Percentiles rank a stretch among this genome's conserved stretches.
phyloP scores from a whole-genome alignment of 164 flowering plant genomes.

The Buxus sempervirens region DNA sequence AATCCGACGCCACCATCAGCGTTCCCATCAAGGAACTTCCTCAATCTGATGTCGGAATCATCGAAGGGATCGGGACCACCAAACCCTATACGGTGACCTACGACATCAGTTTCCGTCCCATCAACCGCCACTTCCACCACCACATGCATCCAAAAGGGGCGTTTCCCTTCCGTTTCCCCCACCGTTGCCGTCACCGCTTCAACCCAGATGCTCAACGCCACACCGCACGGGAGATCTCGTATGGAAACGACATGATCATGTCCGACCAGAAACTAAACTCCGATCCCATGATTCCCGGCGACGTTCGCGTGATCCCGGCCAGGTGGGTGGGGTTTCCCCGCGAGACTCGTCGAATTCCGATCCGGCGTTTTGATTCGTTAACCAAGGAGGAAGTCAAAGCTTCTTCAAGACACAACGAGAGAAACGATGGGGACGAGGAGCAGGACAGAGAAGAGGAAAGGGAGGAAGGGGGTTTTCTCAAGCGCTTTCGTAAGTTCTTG shows the following conservation, averaged over 20 bases:
- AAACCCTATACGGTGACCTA: constrained; percentile 23
- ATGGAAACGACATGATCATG: constrained; percentile 45
- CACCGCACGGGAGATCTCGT: constrained; percentile 13
- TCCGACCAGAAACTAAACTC: constrained; percentile 5
- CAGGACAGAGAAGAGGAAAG: constrained; percentile 13
- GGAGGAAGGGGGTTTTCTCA: too few relatives aligned
- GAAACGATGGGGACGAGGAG: too few relatives aligned
- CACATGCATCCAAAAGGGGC: constrained; percentile 11
- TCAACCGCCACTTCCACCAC: constrained; percentile 33
- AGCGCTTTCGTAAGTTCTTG: constrained; percentile 40
- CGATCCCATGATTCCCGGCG: constrained; percentile 6
- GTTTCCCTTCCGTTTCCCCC: constrained; percentile 24
- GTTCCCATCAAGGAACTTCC: background rate
- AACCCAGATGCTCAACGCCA: background rate
- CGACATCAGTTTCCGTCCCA: constrained; percentile 32
- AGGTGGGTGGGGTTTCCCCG: constrained; percentile 13
- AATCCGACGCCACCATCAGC: background rate
- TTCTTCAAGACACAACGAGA: background rate
- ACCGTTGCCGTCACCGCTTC: constrained; percentile 23
- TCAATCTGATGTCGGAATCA: background rate
- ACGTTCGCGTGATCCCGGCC: constrained; percentile 14
- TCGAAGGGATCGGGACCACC: background rate
- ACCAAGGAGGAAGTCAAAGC: background rate
- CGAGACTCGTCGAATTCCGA: constrained; percentile 1
- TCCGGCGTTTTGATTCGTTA: constrained; percentile 3